phyloP scores from a whole-genome alignment of 441 rosid species.

The Euphorbia corollata region DNA sequence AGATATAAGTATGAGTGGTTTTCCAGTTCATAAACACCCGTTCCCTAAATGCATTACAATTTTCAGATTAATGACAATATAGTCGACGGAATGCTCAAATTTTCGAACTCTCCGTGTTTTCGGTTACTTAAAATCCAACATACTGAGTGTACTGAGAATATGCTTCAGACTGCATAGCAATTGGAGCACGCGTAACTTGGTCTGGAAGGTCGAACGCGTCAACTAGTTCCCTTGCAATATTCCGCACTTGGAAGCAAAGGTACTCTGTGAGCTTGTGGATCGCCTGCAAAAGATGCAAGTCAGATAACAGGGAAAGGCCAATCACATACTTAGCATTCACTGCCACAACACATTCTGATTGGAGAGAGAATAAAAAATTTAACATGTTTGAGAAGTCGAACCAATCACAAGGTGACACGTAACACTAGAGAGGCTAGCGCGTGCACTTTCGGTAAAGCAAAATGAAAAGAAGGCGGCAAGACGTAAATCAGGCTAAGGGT shows the following conservation, averaged over 20 bases:
- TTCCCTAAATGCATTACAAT: neutral
- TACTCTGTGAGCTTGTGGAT: constrained; percentile 81
- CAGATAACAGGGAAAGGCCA: neutral
- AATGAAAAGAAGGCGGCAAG: too few relatives aligned
- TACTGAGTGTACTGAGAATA: constrained; percentile 75
- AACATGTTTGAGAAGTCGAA: too few relatives aligned
- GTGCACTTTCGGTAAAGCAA: too few relatives aligned
- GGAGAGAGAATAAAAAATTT: too few relatives aligned
- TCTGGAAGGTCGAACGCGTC: constrained; percentile 82
- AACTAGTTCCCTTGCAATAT: constrained; percentile 65
- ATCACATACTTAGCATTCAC: too few relatives aligned
- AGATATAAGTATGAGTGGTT: neutral
- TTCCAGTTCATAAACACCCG: neutral
- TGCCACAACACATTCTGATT: too few relatives aligned
- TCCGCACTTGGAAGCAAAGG: constrained; percentile 82
- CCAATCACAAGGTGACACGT: too few relatives aligned
- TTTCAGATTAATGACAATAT: neutral
- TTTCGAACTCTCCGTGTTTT: too few relatives aligned
- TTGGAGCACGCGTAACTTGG: constrained; percentile 77
- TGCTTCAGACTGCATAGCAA: constrained; percentile 85
- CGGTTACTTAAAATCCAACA: constrained; percentile 53
- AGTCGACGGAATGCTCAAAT: too few relatives aligned
- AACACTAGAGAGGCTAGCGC: too few relatives aligned
- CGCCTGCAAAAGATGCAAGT: constrained; percentile 41
- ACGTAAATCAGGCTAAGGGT: too few relatives aligned